Conservation (phyloP, 495 filamentous ascomycete species). For the Penicillium steckii region DNA sequence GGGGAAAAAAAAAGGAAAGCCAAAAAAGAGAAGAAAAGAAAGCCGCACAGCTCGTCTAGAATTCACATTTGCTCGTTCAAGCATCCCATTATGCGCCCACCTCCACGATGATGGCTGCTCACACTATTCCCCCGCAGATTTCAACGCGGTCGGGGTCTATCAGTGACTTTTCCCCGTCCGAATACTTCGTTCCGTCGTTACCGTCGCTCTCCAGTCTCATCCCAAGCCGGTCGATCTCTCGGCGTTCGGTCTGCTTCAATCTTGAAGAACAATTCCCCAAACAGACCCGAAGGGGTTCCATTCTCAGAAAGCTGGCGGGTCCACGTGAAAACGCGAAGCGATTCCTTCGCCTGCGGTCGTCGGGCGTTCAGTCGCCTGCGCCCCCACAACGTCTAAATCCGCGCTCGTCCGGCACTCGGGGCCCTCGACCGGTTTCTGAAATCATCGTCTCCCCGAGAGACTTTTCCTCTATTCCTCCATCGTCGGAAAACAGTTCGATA, state of each 20-base stretch:
- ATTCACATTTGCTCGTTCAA: background rate
- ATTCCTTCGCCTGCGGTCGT: conserved; percentile 44
- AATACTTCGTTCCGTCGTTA: conserved; percentile 18
- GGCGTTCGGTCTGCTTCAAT: conserved; percentile 18
- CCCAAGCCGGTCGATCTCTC: conserved; percentile 26
- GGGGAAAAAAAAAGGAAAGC: background rate
- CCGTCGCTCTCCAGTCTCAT: conserved; percentile 27
- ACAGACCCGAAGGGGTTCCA: conserved; percentile 29
- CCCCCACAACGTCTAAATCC: conserved; percentile 21
- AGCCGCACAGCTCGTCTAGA: background rate
- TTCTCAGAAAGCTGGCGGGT: conserved; percentile 45
- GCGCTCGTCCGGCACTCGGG: conserved; percentile 18
- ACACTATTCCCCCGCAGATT: conserved; percentile 31
- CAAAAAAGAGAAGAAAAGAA: background rate
- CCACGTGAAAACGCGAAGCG: conserved; percentile 52
- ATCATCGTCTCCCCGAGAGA: conserved; percentile 37
- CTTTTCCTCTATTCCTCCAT: conserved; percentile 18
- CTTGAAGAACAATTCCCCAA: conserved; percentile 29
- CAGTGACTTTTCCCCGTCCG: conserved; percentile 20
- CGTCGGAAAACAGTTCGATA: conserved; percentile 25
- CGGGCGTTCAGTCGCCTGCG: conserved; percentile 24
- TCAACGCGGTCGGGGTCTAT: conserved; percentile 26
- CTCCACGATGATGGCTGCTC: conserved; percentile 34
- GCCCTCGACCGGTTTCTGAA: conserved; percentile 41
- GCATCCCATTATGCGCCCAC: background rate